These are phyloP conservation scores for Arthrinium puccinioides DNA, from an alignment of 2,329 filamentous ascomycete genomes.

Conservation along the genomic window DNA sequence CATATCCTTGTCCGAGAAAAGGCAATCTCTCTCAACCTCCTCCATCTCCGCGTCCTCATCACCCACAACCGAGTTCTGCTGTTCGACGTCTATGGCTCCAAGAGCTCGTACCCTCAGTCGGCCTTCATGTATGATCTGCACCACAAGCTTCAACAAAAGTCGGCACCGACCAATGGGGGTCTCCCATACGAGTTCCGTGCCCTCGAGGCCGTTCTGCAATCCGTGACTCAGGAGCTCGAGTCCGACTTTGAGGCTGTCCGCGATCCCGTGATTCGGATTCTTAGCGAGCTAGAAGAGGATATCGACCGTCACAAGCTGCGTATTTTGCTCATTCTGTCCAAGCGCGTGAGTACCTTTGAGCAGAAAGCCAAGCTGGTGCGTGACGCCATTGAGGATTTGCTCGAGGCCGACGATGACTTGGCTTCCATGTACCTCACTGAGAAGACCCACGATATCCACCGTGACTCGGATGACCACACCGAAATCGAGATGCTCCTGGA, in stretches of 20 bases:
- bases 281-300: conserved; percentile 89
- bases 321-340: conserved; percentile 85
- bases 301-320: conserved; percentile 92
- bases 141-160: conserved; percentile 81
- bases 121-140: conserved; percentile 98
- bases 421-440: conserved; percentile 94
- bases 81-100: conserved; percentile 93
- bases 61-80: conserved; percentile 91
- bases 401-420: conserved; percentile 94
- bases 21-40: conserved; percentile 87
- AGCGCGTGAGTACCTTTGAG: conserved; percentile 93
- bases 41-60: conserved; percentile 94
- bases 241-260: conserved; percentile 91
- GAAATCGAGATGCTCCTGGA: conserved; percentile 96
- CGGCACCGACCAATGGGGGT: conserved; percentile 48
- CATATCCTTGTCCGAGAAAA: conserved; percentile 91
- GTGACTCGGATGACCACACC: conserved; percentile 81
- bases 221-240: conserved; percentile 84
- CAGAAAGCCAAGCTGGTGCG: conserved; percentile 92
- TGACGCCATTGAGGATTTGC: conserved; percentile 88
- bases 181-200: conserved; percentile 95
- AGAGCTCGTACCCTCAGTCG: conserved; percentile 90
- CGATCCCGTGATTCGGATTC: conserved; percentile 82
- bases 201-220: conserved; percentile 89
- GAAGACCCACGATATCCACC: conserved; percentile 64